Conservation (phyloP, 2,329 filamentous ascomycete genomes). For the Proliferodiscus dingleyae region DNA sequence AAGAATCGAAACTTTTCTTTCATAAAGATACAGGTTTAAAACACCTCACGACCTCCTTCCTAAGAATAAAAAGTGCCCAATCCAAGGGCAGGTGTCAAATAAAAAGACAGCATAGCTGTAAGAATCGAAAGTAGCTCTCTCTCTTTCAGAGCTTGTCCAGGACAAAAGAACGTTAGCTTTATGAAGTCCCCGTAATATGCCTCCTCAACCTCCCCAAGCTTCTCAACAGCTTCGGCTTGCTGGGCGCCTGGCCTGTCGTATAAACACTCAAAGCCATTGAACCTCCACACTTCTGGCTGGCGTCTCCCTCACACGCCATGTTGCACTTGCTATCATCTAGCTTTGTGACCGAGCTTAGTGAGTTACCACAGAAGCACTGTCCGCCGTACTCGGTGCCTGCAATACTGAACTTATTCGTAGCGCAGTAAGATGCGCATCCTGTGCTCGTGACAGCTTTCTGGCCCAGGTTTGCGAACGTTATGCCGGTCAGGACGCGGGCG, state of each 20-base stretch:
- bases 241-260: slow-evolving; percentile 28
- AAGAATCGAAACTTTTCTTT: too few relatives aligned
- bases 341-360: slow-evolving; percentile 35
- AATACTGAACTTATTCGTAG: too few relatives aligned
- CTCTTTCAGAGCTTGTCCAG: too few relatives aligned
- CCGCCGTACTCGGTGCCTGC: slow-evolving; percentile 46
- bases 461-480: slow-evolving; percentile 39
- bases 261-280: slow-evolving; percentile 42
- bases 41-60: too few relatives aligned
- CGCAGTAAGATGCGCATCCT: slow-evolving; percentile 47
- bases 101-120: too few relatives aligned
- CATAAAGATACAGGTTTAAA: too few relatives aligned
- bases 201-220: neutral
- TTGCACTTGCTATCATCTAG: slow-evolving; percentile 43
- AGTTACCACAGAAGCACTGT: slow-evolving; percentile 45
- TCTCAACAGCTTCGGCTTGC: neutral
- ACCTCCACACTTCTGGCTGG: slow-evolving; percentile 46
- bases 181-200: neutral
- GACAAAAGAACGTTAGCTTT: too few relatives aligned
- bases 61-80: too few relatives aligned
- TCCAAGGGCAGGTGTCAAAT: too few relatives aligned
- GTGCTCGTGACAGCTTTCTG: slow-evolving; percentile 35
- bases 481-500: slow-evolving; percentile 36
- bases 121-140: too few relatives aligned
- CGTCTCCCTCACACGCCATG: slow-evolving; percentile 46